These are phyloP conservation scores for Colletotrichum magnum DNA, from an alignment of 2,329 filamentous ascomycete genomes.

Conservation along the genomic window DNA sequence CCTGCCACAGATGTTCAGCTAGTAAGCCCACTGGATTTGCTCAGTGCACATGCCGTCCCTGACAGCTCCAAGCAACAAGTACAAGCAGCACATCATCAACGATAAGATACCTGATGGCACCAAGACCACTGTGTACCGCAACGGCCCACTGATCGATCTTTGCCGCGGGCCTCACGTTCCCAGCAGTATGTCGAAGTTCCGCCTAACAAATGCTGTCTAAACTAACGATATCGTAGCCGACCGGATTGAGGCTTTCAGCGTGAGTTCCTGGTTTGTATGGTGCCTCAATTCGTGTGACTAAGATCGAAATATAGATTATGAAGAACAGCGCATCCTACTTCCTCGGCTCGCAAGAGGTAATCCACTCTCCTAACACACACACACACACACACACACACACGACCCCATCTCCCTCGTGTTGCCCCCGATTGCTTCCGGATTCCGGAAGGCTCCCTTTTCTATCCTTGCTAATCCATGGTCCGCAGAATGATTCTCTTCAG, in stretches of 20 bases:
- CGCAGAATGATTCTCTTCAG: slow-evolving; percentile 90
- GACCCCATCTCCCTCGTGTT: too few species aligned
- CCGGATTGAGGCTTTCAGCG: slow-evolving; percentile 93
- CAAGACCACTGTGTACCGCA: slow-evolving; percentile 93
- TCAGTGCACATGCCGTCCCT: not conserved
- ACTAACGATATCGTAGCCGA: slow-evolving; percentile 71
- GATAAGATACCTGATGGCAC: slow-evolving; percentile 92
- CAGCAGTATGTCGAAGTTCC: slow-evolving; percentile 47
- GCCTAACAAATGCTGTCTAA: slow-evolving; percentile 19
- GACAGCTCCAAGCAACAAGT: slow-evolving; percentile 76
- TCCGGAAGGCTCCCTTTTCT: not conserved
- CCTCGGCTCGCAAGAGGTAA: slow-evolving; percentile 84
- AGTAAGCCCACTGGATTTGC: slow-evolving; percentile 50
- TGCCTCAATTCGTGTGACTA: slow-evolving; percentile 45
- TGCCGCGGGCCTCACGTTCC: slow-evolving; percentile 96
- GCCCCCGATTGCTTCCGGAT: too few species aligned
- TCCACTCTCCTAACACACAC: not conserved
- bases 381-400: not conserved
- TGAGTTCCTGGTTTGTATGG: slow-evolving; percentile 59
- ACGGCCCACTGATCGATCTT: slow-evolving; percentile 93
- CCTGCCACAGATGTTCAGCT: slow-evolving; percentile 74
- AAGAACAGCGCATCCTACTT: slow-evolving; percentile 86
- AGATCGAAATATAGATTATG: slow-evolving; percentile 53
- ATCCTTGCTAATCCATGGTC: not conserved
- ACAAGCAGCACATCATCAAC: slow-evolving; percentile 98